Conservation (phyloP, 78 protist species). For the Salpingoeca rosetta region DNA sequence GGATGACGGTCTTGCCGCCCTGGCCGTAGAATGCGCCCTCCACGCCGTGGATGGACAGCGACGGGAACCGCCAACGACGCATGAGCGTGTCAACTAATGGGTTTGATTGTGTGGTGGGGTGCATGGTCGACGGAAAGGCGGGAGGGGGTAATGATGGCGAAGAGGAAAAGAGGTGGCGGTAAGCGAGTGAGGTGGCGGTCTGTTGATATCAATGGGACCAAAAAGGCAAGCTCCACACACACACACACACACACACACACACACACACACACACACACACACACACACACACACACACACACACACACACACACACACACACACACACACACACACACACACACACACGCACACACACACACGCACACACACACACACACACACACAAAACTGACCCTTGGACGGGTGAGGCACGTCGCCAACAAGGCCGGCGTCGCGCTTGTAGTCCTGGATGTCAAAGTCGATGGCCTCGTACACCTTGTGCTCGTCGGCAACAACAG, state of each 20-base stretch:
- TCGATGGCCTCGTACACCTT: background rate
- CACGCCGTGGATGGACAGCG: slow-evolving; percentile 29
- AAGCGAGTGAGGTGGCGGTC: too few species aligned
- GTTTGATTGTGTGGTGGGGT: background rate
- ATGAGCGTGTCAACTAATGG: background rate
- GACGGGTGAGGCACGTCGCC: background rate
- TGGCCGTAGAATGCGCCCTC: slow-evolving; percentile 20
- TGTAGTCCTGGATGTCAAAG: background rate
- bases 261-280: too few species aligned
- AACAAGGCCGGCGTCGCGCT: background rate
- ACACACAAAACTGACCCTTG: background rate
- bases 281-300: too few species aligned
- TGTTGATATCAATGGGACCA: too few species aligned
- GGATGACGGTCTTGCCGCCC: slow-evolving; percentile 34
- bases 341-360: too few species aligned
- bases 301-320: too few species aligned
- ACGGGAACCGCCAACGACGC: slow-evolving; percentile 32
- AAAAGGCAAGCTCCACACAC: too few species aligned
- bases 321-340: too few species aligned
- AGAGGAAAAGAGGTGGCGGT: too few species aligned
- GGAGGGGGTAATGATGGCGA: too few species aligned
- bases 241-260: too few species aligned
- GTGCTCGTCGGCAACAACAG: background rate
- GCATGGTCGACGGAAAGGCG: background rate
- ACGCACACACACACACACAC: too few species aligned